Evolutionary conservation across 164 flowering plant species (phyloP).

Genomic region (Tetrastigma voinierianum): DNA sequence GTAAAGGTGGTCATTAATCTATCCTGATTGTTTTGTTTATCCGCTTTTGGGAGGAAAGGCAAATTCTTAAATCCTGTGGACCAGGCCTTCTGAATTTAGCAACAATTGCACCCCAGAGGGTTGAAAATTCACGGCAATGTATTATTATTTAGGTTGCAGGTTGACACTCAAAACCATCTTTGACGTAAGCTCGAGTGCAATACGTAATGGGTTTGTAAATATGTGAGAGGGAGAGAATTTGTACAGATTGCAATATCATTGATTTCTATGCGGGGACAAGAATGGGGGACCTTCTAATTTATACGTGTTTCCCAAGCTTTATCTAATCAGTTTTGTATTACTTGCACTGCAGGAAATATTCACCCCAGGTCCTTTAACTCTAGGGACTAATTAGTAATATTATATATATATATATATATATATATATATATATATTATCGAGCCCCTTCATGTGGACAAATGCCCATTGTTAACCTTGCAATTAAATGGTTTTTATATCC

Average conservation of each 20-base stretch:
- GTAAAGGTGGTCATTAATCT: constrained; percentile 27
- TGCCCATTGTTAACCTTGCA: too few relatives aligned
- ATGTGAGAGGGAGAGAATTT: background rate
- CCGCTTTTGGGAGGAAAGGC: constrained; percentile 29
- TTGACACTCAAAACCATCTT: constrained; percentile 15
- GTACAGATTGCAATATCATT: constrained; percentile 9
- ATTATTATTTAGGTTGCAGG: constrained; percentile 8
- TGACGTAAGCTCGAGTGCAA: constrained; percentile 1
- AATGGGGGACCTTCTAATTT: too few relatives aligned
- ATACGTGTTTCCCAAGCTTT: too few relatives aligned
- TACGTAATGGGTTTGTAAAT: too few relatives aligned
- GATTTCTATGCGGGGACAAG: constrained; percentile 2
- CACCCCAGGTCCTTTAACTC: too few relatives aligned
- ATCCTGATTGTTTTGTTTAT: constrained; percentile 26
- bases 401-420: too few relatives aligned
- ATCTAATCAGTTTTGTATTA: too few relatives aligned
- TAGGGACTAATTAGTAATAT: too few relatives aligned
- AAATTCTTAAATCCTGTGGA: constrained; percentile 37
- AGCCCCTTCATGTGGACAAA: too few relatives aligned
- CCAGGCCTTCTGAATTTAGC: constrained; percentile 28
- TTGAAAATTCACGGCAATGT: constrained; percentile 21
- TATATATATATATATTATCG: too few relatives aligned
- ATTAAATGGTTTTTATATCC: too few relatives aligned
- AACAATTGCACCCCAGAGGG: constrained; percentile 28
- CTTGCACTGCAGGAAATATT: too few relatives aligned